Evolutionary conservation across 2,329 filamentous ascomycete species (phyloP), one percentile per base, ranked within the genome.

Genomic region (Ilyonectria mors-panacis): DNA sequence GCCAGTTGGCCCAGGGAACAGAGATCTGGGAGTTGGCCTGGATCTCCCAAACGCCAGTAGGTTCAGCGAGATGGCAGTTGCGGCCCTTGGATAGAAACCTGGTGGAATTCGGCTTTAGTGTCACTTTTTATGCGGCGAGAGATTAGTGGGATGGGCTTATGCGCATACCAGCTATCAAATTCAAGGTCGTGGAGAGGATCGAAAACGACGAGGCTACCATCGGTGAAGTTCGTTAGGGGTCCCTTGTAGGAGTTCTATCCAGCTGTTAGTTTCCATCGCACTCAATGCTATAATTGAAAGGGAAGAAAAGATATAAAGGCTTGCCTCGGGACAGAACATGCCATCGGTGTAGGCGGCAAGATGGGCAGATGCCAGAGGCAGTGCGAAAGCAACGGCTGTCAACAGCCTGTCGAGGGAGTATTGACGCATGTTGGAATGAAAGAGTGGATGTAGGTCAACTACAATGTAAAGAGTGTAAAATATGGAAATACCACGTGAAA

Each of bases 61-160:
- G 59, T 15, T 63, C 59, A 17, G 59, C 59, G 6, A 63, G 59
- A 50, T 47, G 59, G 26, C 59, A 63, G 59, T 63, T 63, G 50
- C 59, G 59, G 30, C 59, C 59, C 42, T 63, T 63, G 28, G 59
- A 63, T 56, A 63, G 51, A 63, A 63, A 63, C 58, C 58, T 61
- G 26, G 26, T 6, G n/a, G n/a, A 26, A 19, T 44, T 10, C 4
- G 2, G 17, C 9, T 13, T 61, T 30, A 61, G 48, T 10, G 12
- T 4, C 17, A 5, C 6, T 6, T 26, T 10, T 35, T 13, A 12
- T 3, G 1, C 7, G 4, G n/a, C 21, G 4, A 21, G 6, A 10
- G 0, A 6, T 37, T 5, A 21, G 26, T 21, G 47, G 9, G 4
- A 26, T 26, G 17, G 30, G 35, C 8, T 42, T 13, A 4, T 21